phyloP scores from a whole-genome alignment of 2,329 filamentous ascomycete genomes.

The Aspergillus ruber region DNA sequence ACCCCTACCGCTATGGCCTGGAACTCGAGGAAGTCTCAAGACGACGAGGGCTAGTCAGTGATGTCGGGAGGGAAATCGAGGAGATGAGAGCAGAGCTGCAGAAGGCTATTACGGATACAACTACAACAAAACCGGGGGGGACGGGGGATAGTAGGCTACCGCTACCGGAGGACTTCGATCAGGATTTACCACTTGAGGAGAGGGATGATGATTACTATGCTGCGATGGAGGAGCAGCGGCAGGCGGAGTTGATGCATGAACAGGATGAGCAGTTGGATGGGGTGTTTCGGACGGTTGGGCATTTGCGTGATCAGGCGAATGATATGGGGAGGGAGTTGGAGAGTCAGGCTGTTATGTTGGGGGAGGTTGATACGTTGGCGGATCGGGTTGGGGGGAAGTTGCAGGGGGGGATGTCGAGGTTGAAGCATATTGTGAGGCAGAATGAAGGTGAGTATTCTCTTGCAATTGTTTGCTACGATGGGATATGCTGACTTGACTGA shows the following conservation, averaged over 20 bases:
- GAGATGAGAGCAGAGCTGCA: slow-evolving; percentile 79
- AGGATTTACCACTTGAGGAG: slow-evolving; percentile 30
- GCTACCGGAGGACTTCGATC: slow-evolving; percentile 54
- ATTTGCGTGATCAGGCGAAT: slow-evolving; percentile 80
- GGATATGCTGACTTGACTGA: slow-evolving; percentile 12
- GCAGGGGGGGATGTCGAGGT: slow-evolving; percentile 77
- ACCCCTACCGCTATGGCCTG: slow-evolving; percentile 81
- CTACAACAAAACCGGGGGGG: slow-evolving; percentile 28
- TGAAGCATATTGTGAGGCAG: slow-evolving; percentile 74
- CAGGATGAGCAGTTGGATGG: slow-evolving; percentile 91
- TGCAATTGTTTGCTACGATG: slow-evolving; percentile 1
- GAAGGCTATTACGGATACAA: slow-evolving; percentile 47
- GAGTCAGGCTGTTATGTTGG: slow-evolving; percentile 84
- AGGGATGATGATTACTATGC: slow-evolving; percentile 60
- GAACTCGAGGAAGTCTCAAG: slow-evolving; percentile 75
- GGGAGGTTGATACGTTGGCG: slow-evolving; percentile 74
- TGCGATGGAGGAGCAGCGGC: slow-evolving; percentile 84
- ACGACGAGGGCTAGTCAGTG: slow-evolving; percentile 73
- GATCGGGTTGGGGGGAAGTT: slow-evolving; percentile 83
- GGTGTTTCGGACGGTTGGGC: slow-evolving; percentile 89
- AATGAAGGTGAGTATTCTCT: slow-evolving; percentile 67
- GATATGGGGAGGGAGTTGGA: slow-evolving; percentile 95
- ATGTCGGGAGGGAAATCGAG: slow-evolving; percentile 82
- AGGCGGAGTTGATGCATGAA: slow-evolving; percentile 85
- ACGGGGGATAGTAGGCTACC: slow-evolving; percentile 44